Conservation (phyloP, 495 filamentous ascomycete species). For the Penicillium canescens region DNA sequence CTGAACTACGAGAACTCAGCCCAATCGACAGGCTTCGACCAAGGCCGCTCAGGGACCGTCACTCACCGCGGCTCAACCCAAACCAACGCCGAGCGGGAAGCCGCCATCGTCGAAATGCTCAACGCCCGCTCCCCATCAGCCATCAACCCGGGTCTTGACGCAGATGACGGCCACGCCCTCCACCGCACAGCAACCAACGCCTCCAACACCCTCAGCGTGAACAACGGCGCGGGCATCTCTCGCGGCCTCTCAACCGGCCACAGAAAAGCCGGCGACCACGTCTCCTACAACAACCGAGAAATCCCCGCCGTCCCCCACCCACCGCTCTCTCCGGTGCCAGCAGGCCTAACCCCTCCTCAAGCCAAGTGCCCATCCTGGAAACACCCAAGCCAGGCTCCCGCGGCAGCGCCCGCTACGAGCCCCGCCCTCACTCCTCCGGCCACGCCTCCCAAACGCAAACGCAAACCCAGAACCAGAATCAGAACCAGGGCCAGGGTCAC, state of each 20-base stretch:
- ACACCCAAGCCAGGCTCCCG: slow-evolving; percentile 25
- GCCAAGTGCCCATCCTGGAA: slow-evolving; percentile 25
- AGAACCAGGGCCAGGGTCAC: background rate
- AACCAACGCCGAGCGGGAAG: slow-evolving; percentile 36
- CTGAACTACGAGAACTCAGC: slow-evolving; percentile 27
- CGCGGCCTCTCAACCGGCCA: slow-evolving; percentile 43
- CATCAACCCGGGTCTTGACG: slow-evolving; percentile 37
- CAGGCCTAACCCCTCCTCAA: slow-evolving; percentile 25
- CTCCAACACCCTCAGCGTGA: slow-evolving; percentile 23
- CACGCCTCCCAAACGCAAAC: too few species aligned
- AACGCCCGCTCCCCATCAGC: slow-evolving; percentile 40
- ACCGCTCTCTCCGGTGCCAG: slow-evolving; percentile 21
- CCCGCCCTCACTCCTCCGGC: slow-evolving; percentile 4
- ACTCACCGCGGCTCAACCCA: slow-evolving; percentile 31
- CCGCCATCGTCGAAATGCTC: slow-evolving; percentile 41
- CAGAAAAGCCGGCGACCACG: slow-evolving; percentile 33
- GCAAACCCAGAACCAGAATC: background rate
- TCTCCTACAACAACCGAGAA: slow-evolving; percentile 15
- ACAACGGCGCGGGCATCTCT: slow-evolving; percentile 23
- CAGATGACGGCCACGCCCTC: slow-evolving; percentile 22
- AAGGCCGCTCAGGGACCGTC: slow-evolving; percentile 28
- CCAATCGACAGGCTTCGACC: slow-evolving; percentile 39
- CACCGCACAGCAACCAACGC: slow-evolving; percentile 31
- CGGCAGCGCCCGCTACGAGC: slow-evolving; percentile 26
- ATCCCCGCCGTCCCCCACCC: background rate